phyloP scores from a whole-genome alignment of 495 filamentous ascomycete genomes.

The Penicillium silybi region DNA sequence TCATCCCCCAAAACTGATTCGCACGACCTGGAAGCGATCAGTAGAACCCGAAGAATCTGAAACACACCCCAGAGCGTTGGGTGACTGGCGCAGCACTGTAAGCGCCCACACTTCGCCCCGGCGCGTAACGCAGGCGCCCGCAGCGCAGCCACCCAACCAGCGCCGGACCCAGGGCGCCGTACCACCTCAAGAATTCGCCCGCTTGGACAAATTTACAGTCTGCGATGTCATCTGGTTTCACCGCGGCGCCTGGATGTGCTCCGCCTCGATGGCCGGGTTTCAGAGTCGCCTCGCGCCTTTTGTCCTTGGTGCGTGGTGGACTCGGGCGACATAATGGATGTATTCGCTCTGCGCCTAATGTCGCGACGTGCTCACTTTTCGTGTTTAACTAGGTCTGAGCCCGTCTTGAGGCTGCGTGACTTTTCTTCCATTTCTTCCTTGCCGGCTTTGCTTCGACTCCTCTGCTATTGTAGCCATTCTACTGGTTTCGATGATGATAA shows the following conservation, averaged over 20 bases:
- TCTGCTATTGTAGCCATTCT: background rate
- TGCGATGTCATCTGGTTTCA: slow-evolving; percentile 33
- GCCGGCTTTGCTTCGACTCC: background rate
- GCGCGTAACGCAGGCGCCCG: slow-evolving; percentile 34
- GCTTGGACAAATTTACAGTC: background rate
- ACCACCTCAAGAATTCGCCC: slow-evolving; percentile 8
- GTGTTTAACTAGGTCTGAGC: slow-evolving; percentile 17
- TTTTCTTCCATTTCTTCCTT: slow-evolving; percentile 6
- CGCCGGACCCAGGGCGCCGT: slow-evolving; percentile 15
- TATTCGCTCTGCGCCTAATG: slow-evolving; percentile 15
- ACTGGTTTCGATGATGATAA: slow-evolving; percentile 25
- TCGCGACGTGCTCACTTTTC: slow-evolving; percentile 6
- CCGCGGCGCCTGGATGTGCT: slow-evolving; percentile 29
- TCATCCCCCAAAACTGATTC: background rate
- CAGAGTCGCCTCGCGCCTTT: slow-evolving; percentile 8
- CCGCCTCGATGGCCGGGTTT: slow-evolving; percentile 25
- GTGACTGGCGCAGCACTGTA: slow-evolving; percentile 6
- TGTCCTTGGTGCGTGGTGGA: slow-evolving; percentile 5
- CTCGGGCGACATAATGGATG: slow-evolving; percentile 9
- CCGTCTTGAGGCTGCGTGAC: background rate
- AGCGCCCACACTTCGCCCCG: slow-evolving; percentile 27
- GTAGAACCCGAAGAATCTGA: slow-evolving; percentile 4
- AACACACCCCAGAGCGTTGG: slow-evolving; percentile 8
- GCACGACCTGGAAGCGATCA: background rate
- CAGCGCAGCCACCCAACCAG: slow-evolving; percentile 16